Evolutionary conservation across 2,329 filamentous ascomycete species (phyloP), one percentile per base, ranked within the genome.

Genomic region (Calonectria honghensis): DNA sequence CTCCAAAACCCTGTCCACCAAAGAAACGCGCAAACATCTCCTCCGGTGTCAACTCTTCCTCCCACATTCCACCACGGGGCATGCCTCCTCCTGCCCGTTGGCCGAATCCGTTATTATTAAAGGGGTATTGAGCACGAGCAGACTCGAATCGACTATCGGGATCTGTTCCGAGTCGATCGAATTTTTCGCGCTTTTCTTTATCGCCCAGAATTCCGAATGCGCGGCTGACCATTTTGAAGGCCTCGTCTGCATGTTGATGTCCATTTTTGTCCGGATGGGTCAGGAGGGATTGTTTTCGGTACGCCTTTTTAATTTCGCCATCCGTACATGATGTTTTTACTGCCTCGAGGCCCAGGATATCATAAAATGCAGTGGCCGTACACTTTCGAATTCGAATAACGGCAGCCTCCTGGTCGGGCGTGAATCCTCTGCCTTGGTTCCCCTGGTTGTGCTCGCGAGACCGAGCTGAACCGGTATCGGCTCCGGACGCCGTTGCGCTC

Each of bases 241-340:
- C 97, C 88, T 99, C 97, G 84, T 98, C 97, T 70, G 97, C 96
- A 74, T 97, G 93, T 48, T 96, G 93, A 84, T 98, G 96, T 66
- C 96, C 96, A 89, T 99, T 99, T 89, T 99, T 99, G 89, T 99
- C 97, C 77, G 97, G 97, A 89, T 99, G 97, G 74, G 97, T 99
- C 82, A 98, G 90, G 81, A 99, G 88, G 83, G 94, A 97, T 84
- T 97, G 90, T 87, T 98, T 98, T 82, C 96, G 92, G 87, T 99
- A 99, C 9, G 97, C 96, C 88, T 98, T 98, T 86, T 98, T 99
- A 84, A 99, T 96, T 82, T 98, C 96, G 76, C 89, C 86, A 80
- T 98, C 96, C 64, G 92, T 92, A 81, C 91, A 93, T 27, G 92
- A 91, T 72, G 89, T 87, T 80, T 90, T 90, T 50, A 93, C 88